These are phyloP conservation scores for Glarea lozoyensis DNA, from an alignment of 495 filamentous ascomycete genomes.

Conservation along the genomic window DNA sequence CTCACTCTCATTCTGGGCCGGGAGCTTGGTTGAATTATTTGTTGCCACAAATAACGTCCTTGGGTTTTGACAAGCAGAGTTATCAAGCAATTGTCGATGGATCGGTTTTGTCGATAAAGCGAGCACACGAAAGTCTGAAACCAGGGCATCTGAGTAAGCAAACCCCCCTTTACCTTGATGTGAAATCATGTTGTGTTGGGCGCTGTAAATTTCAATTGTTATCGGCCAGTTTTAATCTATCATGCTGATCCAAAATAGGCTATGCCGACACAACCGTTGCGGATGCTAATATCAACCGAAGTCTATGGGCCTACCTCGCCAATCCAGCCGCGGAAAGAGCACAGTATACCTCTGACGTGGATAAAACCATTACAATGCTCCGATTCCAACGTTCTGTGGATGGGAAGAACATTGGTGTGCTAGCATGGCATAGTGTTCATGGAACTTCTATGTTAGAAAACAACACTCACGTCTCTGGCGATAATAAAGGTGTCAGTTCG, in stretches of 20 bases:
- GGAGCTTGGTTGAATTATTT: conserved; percentile 96
- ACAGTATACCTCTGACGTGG: conserved; percentile 60
- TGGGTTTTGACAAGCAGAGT: conserved; percentile 77
- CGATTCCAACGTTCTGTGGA: conserved; percentile 58
- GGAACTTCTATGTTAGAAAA: conserved; percentile 88
- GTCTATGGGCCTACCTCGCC: conserved; percentile 77
- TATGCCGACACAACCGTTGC: conserved; percentile 29
- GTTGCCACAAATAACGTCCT: conserved; percentile 82
- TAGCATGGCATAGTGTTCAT: conserved; percentile 70
- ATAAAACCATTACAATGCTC: conserved; percentile 80
- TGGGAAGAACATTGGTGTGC: conserved; percentile 60
- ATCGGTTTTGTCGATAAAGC: conserved; percentile 68
- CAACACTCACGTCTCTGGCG: conserved; percentile 86
- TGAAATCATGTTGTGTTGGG: no score
- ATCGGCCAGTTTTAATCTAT: no score
- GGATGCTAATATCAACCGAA: conserved; percentile 81
- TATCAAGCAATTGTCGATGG: conserved; percentile 90
- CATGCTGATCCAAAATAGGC: no score
- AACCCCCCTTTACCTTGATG: no score
- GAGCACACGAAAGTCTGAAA: conserved; percentile 70
- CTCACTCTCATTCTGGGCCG: conserved; percentile 86
- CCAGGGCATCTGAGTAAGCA: conserved; percentile 48
- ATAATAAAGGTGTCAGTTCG: conserved; percentile 92
- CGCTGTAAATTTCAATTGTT: no score
- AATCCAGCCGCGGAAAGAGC: conserved; percentile 77